phyloP scores from a whole-genome alignment of 805 yeast genomes.

The Yamadazyma tumulicola region DNA sequence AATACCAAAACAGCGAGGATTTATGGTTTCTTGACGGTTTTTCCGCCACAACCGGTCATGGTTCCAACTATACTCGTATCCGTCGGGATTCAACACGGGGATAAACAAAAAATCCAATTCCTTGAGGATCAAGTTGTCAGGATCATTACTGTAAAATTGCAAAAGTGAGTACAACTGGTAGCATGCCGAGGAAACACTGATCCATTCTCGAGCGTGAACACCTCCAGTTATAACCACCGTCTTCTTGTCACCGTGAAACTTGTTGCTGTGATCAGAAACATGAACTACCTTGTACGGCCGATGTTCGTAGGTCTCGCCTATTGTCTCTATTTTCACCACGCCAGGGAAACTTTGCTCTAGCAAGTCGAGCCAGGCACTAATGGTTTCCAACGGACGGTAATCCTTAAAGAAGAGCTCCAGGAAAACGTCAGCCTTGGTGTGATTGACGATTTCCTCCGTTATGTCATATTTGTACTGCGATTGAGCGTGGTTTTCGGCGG shows the following conservation, averaged over 20 bases:
- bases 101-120: conserved; percentile 69
- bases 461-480: conserved; percentile 9
- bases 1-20: conserved; percentile 70
- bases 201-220: conserved; percentile 89
- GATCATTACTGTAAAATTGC: conserved; percentile 26
- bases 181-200: conserved; percentile 66
- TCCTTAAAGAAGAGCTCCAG: conserved; percentile 64
- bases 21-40: conserved; percentile 68
- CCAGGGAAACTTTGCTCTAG: conserved; percentile 61
- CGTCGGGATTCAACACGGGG: conserved; percentile 90
- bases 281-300: conserved; percentile 67
- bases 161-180: conserved; percentile 44
- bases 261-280: conserved; percentile 45
- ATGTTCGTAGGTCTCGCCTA: conserved; percentile 77
- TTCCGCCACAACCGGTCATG: conserved; percentile 84
- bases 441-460: conserved; percentile 15
- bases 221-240: conserved; percentile 82
- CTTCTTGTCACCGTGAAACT: conserved; percentile 37
- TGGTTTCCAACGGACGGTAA: conserved; percentile 63
- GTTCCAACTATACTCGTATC: conserved; percentile 81
- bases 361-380: conserved; percentile 68
- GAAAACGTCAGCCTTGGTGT: conserved; percentile 14
- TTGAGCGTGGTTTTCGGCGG: background rate
- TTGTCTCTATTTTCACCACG: conserved; percentile 55
- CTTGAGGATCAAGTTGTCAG: conserved; percentile 42